These are phyloP conservation scores for Vitis labrusca DNA, from an alignment of 164 flowering plant species.

Conservation along the genomic window DNA sequence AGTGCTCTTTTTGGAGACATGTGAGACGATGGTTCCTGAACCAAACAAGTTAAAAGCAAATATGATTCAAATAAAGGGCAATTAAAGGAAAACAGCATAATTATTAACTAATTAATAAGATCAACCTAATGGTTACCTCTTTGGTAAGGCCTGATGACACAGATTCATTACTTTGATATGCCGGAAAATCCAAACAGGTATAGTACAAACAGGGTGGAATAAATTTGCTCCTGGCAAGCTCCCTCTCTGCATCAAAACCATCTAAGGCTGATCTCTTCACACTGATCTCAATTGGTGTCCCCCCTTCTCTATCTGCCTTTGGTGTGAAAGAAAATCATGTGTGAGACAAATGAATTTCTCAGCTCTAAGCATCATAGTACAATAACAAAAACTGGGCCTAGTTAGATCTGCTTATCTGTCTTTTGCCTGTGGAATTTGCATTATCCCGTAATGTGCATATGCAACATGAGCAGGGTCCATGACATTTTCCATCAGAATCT, in stretches of 20 bases:
- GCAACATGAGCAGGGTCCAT: constrained; percentile 98
- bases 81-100: no score
- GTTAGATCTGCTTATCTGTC: constrained; percentile 38
- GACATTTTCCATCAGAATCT: constrained; percentile 79
- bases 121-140: constrained; percentile 27
- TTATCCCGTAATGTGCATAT: constrained; percentile 83
- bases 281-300: constrained; percentile 57
- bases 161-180: constrained; percentile 29
- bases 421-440: constrained; percentile 36
- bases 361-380: neutral
- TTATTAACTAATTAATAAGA: no score
- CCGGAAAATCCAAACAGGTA: constrained; percentile 9
- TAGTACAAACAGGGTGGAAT: constrained; percentile 66
- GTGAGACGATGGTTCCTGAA: constrained; percentile 4
- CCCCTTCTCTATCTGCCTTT: constrained; percentile 86
- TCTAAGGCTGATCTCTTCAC: constrained; percentile 38
- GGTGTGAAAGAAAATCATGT: constrained; percentile 27
- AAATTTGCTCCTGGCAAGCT: constrained; percentile 41
- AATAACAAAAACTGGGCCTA: neutral
- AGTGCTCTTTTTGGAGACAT: constrained; percentile 20
- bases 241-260: constrained; percentile 58
- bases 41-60: constrained; percentile 27
- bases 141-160: constrained; percentile 21
- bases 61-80: neutral
- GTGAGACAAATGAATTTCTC: constrained; percentile 11